Base-by-base conservation (phyloP, 2,329 filamentous ascomycete species). In the Exutisphaerella laricina region DNA sequence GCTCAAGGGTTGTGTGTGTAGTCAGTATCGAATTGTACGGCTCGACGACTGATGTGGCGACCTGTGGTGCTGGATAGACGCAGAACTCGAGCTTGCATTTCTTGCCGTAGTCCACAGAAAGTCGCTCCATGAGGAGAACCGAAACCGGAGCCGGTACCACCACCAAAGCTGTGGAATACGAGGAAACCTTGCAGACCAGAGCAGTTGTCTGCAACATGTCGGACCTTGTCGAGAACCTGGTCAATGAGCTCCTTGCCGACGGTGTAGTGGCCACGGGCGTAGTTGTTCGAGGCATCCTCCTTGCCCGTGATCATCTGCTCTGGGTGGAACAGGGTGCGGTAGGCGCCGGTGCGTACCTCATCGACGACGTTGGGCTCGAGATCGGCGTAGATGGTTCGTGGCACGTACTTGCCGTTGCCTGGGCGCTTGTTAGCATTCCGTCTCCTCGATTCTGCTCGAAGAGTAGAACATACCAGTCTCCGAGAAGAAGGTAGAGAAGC, bases 21-120 rank as follows among this genome's bases (percentile, higher is more conserved):
- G 92, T 96, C 58, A 98, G 82, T 67, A 97, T 96, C 39, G 92
- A 96, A 82, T 98, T 98, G 82, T 98, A 98, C 49, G 92, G 92
- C 82, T 98, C 92, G 55, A 98, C 92, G 49, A 98, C 90, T 32
- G 92, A 94, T 63, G 90, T 96, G 59, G 90, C 88, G 58, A 92
- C 92, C 76, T 95, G 89, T 48, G 92, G 92, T 58, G 92, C 89
- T 64, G 92, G 92, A 77, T 98, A 98, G 65, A 98, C 89, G 65
- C 88, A 95, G 79, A 98, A 98, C 74, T 98, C 92, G 54, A 98
- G 81, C 84, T 98, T 98, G 80, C 86, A 94, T 84, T 98, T 98
- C 84, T 98, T 98, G 77, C 92, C 90, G 67, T 96, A 98, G 74
- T 98, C 92, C 64, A 96, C 87, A 25, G 92, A 97, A 51, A 98